Conservation (phyloP, 306 rosid genomes). For the Prosopis cineraria region DNA sequence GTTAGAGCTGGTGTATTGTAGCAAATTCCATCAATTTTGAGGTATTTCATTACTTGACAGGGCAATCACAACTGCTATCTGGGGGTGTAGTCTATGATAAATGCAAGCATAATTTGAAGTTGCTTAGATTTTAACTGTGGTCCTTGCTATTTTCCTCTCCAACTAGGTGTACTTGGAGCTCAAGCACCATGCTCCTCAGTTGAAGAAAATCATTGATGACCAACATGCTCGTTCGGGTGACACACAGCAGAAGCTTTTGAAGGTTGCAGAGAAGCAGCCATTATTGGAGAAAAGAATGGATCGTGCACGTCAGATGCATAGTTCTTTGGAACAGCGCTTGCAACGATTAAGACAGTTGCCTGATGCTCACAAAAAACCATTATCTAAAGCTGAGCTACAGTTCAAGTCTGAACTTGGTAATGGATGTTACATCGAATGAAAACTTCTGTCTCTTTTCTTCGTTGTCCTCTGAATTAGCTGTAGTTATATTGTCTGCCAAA, state of each 20-base stretch:
- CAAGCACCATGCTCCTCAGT: slow-evolving; percentile 82
- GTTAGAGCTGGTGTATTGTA: slow-evolving; percentile 1
- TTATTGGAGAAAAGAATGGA: slow-evolving; percentile 59
- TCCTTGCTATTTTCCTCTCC: slow-evolving; percentile 13
- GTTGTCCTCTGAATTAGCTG: slow-evolving; percentile 21
- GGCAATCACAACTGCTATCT: not conserved
- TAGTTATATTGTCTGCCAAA: slow-evolving; percentile 18
- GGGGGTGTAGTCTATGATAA: slow-evolving; percentile 6
- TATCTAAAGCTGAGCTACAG: slow-evolving; percentile 83
- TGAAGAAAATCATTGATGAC: slow-evolving; percentile 74
- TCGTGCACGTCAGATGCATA: slow-evolving; percentile 58
- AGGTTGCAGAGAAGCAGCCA: slow-evolving; percentile 63
- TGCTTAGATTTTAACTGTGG: slow-evolving; percentile 24
- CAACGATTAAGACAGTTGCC: slow-evolving; percentile 69
- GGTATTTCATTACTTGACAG: slow-evolving; percentile 5
- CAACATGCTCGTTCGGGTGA: slow-evolving; percentile 68
- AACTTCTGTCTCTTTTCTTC: slow-evolving; percentile 14
- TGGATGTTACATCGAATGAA: slow-evolving; percentile 30
- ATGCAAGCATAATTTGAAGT: slow-evolving; percentile 9
- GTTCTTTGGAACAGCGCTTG: slow-evolving; percentile 74
- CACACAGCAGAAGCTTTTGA: slow-evolving; percentile 59
- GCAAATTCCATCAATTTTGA: slow-evolving; percentile 18
- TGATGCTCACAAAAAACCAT: slow-evolving; percentile 75
- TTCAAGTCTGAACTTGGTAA: slow-evolving; percentile 92
- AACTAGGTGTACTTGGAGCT: slow-evolving; percentile 81